Percentiles rank a stretch among this genome's conserved stretches.
Evolutionary conservation across 495 filamentous ascomycete species (phyloP).

Genomic region (Aspergillus incahuasiensis): DNA sequence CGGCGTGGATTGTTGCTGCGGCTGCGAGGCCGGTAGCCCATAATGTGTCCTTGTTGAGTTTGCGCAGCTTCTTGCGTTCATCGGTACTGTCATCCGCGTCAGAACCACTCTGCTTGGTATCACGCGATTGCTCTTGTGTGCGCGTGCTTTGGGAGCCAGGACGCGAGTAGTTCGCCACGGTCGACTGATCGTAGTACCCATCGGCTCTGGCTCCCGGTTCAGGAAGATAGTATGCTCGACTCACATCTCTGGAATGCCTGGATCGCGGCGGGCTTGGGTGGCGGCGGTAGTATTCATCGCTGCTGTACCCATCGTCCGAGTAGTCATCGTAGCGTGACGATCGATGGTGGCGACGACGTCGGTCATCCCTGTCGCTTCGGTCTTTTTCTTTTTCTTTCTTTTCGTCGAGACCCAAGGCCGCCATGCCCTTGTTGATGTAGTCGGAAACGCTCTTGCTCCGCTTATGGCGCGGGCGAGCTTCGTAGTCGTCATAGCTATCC

Average conservation of each 20-base stretch:
- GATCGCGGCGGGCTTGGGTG: slow-evolving; percentile 31
- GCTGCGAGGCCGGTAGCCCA: slow-evolving; percentile 78
- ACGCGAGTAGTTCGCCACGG: slow-evolving; percentile 14
- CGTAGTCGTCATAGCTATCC: slow-evolving; percentile 42
- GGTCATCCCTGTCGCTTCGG: slow-evolving; percentile 28
- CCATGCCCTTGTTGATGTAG: slow-evolving; percentile 51
- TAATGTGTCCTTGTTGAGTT: slow-evolving; percentile 79
- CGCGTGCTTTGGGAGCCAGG: slow-evolving; percentile 13
- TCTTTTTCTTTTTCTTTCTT: slow-evolving; percentile 24
- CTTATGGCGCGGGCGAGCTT: slow-evolving; percentile 29
- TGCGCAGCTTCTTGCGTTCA: slow-evolving; percentile 68
- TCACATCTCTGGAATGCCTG: slow-evolving; percentile 49
- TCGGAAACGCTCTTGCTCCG: slow-evolving; percentile 57
- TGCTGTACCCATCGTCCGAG: slow-evolving; percentile 36
- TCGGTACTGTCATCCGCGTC: slow-evolving; percentile 71
- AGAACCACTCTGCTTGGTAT: slow-evolving; percentile 41
- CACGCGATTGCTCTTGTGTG: not conserved
- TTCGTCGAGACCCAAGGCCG: slow-evolving; percentile 48
- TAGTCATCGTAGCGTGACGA: slow-evolving; percentile 43
- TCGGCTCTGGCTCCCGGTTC: slow-evolving; percentile 14
- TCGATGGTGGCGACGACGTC: slow-evolving; percentile 35
- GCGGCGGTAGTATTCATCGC: slow-evolving; percentile 42
- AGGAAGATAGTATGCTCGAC: slow-evolving; percentile 27
- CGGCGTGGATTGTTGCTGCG: slow-evolving; percentile 86
- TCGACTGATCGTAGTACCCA: slow-evolving; percentile 23